These are phyloP conservation scores for Zymoseptoria crescenta DNA, from an alignment of 2,329 filamentous ascomycete genomes.

Conservation along the genomic window DNA sequence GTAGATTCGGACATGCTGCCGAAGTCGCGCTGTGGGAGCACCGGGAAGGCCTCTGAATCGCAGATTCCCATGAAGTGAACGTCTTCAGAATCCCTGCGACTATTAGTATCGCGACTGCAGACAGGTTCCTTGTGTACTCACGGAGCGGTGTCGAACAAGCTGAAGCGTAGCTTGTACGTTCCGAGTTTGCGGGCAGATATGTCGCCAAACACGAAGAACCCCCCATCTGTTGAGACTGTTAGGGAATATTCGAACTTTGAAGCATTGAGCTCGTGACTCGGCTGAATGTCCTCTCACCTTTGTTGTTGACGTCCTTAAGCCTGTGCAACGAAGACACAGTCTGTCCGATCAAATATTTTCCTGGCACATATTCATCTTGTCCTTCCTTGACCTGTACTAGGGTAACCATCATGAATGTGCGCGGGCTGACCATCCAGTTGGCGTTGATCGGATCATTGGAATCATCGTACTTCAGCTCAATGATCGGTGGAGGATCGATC, in stretches of 20 bases:
- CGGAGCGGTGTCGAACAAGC: conserved; percentile 64
- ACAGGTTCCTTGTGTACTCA: conserved; percentile 29
- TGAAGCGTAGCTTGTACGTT: conserved; percentile 65
- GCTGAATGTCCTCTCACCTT: conserved; percentile 5
- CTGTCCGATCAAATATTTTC: conserved; percentile 48
- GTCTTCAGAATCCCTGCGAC: conserved; percentile 27
- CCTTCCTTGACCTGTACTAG: conserved; percentile 34
- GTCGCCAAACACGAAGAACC: conserved; percentile 87
- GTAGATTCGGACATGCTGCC: conserved; percentile 77
- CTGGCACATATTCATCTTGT: conserved; percentile 11
- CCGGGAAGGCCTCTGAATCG: conserved; percentile 59
- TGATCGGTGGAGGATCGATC: conserved; percentile 77
- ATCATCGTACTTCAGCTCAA: conserved; percentile 55
- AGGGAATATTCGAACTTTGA: neutral
- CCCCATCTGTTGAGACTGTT: conserved; percentile 52
- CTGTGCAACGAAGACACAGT: conserved; percentile 74
- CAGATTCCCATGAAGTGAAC: conserved; percentile 47
- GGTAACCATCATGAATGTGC: conserved; percentile 55
- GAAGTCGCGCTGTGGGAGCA: conserved; percentile 53
- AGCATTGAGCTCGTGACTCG: neutral
- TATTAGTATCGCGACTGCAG: neutral
- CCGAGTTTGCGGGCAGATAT: conserved; percentile 71
- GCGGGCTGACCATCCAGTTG: conserved; percentile 57
- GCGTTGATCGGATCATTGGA: conserved; percentile 41
- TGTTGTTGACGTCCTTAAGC: conserved; percentile 54